Base-by-base conservation (phyloP, 2,329 filamentous ascomycete genomes). In the Xylaria multiplex region DNA sequence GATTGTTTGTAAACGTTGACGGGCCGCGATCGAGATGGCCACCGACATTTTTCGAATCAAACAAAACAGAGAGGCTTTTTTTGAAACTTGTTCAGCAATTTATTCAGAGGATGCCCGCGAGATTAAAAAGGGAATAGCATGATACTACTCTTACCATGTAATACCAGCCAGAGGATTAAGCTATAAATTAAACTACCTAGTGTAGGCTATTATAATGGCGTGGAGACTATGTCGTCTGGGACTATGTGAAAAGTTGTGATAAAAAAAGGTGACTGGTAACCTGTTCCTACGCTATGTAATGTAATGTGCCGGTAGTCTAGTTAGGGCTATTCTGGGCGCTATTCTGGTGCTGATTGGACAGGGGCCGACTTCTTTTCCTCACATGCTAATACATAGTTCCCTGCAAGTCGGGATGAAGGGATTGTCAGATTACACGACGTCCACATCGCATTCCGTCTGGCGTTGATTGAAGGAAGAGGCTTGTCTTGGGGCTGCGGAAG, bases 361-460 rank as follows among this genome's bases (percentile, higher is more conserved):
- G n/a, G 45, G 45, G 27, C 5, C 22, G 22, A 46, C 6, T 8
- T 46, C 27, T 35, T 40, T 40, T 40, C 37, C 37, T 40, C 9
- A 14, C 13, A 14, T 40, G 3, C 37, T 40, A 13, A 8, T 37
- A 37, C 35, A 9, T 37, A 37, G 35, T 6, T 40, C 8, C 7
- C 45, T 42, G 45, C 19, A 59, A 30, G 56, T 40, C 22, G 30
- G 22, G 11, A 3, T 27, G 22, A 4, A 8, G 6, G 7, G 32
- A 40, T 40, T 40, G 11, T 40, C 37, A 14, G 37, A 40, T 40
- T 40, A 40, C 37, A 40, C 27, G 7, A 52, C 19, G n/a, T 49
- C 43, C 52, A 35, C 50, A 27, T 62, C 52, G 14, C 42, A 49
- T 43, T 43, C 32, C 40, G 30, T 56, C 30, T 32, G 46, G 42